phyloP scores from a whole-genome alignment of 1,284 basidiomycete genomes.

The Cutaneotrichosporon mucoides region DNA sequence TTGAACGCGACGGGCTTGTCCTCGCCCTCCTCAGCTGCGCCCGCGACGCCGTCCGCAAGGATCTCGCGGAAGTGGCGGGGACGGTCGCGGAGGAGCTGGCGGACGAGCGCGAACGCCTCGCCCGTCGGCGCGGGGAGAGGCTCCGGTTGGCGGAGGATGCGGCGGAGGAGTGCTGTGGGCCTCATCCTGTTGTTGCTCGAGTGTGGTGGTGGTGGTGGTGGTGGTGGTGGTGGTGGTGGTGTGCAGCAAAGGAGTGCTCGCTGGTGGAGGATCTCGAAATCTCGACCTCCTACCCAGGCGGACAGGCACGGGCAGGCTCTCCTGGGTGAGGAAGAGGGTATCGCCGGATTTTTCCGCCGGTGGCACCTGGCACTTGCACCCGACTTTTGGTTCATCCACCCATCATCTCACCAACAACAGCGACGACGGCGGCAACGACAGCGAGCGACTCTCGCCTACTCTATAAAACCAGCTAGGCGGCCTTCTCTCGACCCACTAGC shows the following conservation, averaged over 20 bases:
- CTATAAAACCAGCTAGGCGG: background rate
- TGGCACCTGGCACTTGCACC: conserved; percentile 4
- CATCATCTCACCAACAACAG: too few relatives aligned
- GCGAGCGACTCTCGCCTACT: too few relatives aligned
- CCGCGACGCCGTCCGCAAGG: conserved; percentile 25
- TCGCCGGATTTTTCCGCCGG: conserved; percentile 7
- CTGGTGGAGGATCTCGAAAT: background rate
- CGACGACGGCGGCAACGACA: background rate
- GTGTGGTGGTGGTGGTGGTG: too few relatives aligned
- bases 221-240: too few relatives aligned
- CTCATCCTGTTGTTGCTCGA: too few relatives aligned
- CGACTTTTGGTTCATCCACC: conserved; percentile 11
- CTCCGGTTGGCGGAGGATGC: background rate
- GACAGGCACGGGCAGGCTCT: background rate
- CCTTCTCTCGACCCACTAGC: background rate
- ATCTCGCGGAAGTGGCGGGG: conserved; percentile 37
- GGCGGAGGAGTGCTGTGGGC: background rate
- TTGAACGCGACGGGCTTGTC: background rate
- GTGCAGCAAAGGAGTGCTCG: too few relatives aligned
- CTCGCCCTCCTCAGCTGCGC: background rate
- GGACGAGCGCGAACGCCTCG: conserved; percentile 34
- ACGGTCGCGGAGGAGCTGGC: conserved; percentile 26
- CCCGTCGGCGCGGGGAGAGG: conserved; percentile 8
- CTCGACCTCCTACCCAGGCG: background rate
- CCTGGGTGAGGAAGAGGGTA: background rate